Evolutionary conservation across 1,284 basidiomycete genomes (phyloP).

Genomic region (Trichosporon inkin): DNA sequence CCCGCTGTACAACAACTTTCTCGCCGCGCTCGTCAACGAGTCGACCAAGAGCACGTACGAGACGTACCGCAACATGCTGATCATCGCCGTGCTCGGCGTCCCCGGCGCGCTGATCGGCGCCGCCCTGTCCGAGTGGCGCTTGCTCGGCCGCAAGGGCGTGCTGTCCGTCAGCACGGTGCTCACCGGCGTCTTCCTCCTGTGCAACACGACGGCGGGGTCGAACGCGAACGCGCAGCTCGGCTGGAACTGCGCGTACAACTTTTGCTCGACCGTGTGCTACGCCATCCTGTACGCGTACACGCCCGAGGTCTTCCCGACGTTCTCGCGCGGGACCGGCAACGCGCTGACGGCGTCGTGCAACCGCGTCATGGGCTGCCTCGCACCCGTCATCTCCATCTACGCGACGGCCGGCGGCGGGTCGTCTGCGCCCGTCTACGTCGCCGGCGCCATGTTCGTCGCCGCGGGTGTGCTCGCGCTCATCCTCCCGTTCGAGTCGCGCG

Average conservation of each 20-base stretch:
- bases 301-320: slow-evolving; percentile 64
- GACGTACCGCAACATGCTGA: slow-evolving; percentile 57
- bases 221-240: slow-evolving; percentile 56
- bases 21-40: slow-evolving; percentile 56
- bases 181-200: slow-evolving; percentile 60
- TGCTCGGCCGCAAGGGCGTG: slow-evolving; percentile 56
- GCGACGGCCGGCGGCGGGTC: slow-evolving; percentile 45
- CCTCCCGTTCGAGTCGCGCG: slow-evolving; percentile 67
- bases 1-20: slow-evolving; percentile 52
- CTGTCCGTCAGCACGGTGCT: slow-evolving; percentile 55
- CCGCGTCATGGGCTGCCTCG: slow-evolving; percentile 55
- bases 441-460: slow-evolving; percentile 62
- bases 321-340: slow-evolving; percentile 63
- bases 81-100: slow-evolving; percentile 54
- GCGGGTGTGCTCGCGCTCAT: slow-evolving; percentile 61
- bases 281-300: slow-evolving; percentile 52
- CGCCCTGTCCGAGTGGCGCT: slow-evolving; percentile 56
- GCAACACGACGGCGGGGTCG: slow-evolving; percentile 59
- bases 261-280: slow-evolving; percentile 51
- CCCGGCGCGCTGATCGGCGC: slow-evolving; percentile 61
- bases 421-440: slow-evolving; percentile 65
- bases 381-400: slow-evolving; percentile 36
- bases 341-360: slow-evolving; percentile 59
- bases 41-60: slow-evolving; percentile 30
- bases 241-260: slow-evolving; percentile 57